phyloP scores from a whole-genome alignment of 2,329 filamentous ascomycete species.

The Exutisphaerella laricina region DNA sequence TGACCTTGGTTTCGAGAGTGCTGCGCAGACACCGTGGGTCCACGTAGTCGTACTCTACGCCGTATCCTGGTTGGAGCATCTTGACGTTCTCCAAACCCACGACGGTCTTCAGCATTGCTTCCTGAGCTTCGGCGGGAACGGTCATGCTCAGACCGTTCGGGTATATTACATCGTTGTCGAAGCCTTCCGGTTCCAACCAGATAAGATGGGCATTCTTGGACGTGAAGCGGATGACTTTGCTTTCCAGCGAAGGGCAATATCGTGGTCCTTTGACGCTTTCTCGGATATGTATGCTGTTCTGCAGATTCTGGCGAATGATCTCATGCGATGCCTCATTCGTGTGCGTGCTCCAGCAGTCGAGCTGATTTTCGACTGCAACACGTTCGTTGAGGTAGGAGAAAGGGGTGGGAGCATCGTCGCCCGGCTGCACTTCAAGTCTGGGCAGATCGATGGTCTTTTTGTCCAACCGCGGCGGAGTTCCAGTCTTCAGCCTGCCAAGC shows the following conservation, averaged over 20 bases:
- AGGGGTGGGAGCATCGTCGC: slow-evolving; percentile 78
- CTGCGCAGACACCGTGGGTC: slow-evolving; percentile 81
- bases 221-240: slow-evolving; percentile 83
- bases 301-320: slow-evolving; percentile 80
- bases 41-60: slow-evolving; percentile 60
- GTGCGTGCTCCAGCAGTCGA: slow-evolving; percentile 80
- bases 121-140: slow-evolving; percentile 80
- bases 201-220: slow-evolving; percentile 79
- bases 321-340: slow-evolving; percentile 80
- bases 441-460: slow-evolving; percentile 75
- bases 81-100: slow-evolving; percentile 79
- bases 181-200: slow-evolving; percentile 96
- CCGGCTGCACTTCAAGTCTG: slow-evolving; percentile 64
- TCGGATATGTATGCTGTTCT: slow-evolving; percentile 92
- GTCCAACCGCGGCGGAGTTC: slow-evolving; percentile 84
- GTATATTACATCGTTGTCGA: slow-evolving; percentile 83
- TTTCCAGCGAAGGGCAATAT: slow-evolving; percentile 93
- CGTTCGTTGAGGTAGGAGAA: slow-evolving; percentile 84
- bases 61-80: slow-evolving; percentile 11
- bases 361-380: slow-evolving; percentile 73
- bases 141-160: slow-evolving; percentile 98
- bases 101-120: slow-evolving; percentile 77
- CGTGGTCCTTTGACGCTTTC: slow-evolving; percentile 91
- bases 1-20: slow-evolving; percentile 91
- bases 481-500: slow-evolving; percentile 87